Evolutionary conservation across 1,284 basidiomycete species (phyloP).

Genomic region (Singerocomus inundabilis): DNA sequence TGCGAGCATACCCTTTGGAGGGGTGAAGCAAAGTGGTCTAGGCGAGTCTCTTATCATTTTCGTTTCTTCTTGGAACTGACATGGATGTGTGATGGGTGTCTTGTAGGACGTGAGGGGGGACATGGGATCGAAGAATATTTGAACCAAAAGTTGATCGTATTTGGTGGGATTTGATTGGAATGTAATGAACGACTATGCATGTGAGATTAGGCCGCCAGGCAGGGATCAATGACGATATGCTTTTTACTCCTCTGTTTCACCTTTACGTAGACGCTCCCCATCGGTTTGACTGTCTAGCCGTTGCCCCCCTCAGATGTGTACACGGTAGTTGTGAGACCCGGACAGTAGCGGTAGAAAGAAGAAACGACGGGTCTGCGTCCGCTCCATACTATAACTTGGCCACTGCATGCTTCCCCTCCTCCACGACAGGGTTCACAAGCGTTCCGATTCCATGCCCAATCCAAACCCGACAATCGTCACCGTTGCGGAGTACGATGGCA

Average conservation of each 20-base stretch:
- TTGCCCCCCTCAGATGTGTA: too few species aligned
- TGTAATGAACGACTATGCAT: too few species aligned
- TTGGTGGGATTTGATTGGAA: slow-evolving; percentile 62
- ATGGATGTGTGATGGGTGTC: neutral
- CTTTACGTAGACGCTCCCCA: too few species aligned
- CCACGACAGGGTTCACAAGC: slow-evolving; percentile 69
- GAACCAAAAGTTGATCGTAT: slow-evolving; percentile 77
- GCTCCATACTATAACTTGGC: slow-evolving; percentile 22
- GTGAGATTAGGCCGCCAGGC: too few species aligned
- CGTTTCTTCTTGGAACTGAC: neutral
- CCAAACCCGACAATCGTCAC: slow-evolving; percentile 71
- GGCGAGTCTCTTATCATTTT: slow-evolving; percentile 36
- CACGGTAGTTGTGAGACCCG: too few species aligned
- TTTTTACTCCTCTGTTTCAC: too few species aligned
- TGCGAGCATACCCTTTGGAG: slow-evolving; percentile 89
- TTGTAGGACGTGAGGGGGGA: slow-evolving; percentile 65
- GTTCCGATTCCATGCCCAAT: slow-evolving; percentile 69
- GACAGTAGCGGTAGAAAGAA: too few species aligned
- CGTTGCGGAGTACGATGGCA: slow-evolving; percentile 68
- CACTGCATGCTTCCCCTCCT: slow-evolving; percentile 43
- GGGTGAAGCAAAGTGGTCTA: slow-evolving; percentile 84
- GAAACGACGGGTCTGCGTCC: too few species aligned
- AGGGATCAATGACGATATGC: too few species aligned
- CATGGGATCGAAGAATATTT: slow-evolving; percentile 86
- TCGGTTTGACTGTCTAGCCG: too few species aligned